Base-by-base conservation (phyloP, 2,329 filamentous ascomycete genomes). In the Alternaria angustiovoidea region DNA sequence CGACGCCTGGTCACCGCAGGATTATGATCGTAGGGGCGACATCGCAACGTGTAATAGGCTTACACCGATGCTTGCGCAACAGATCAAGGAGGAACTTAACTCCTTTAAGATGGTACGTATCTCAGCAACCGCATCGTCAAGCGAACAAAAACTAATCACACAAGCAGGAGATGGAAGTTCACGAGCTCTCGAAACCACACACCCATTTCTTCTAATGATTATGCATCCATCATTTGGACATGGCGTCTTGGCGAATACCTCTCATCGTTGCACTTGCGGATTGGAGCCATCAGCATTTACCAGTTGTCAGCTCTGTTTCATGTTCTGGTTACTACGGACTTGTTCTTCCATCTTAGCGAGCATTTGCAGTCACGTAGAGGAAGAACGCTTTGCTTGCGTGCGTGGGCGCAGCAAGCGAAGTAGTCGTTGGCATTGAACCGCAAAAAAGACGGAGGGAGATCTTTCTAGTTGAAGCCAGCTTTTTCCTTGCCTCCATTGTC, bases 41-140 rank as follows among this genome's bases (percentile, higher is more conserved):
- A 91, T 98, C 81, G 94, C 95, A 11, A 99, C 95, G 1, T 99
- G 95, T 87, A 99, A 99, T 77, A 92, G 94, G 67, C 85, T 99
- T 69, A 99, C 95, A 49, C 95, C 95, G 12, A 94, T 97, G 86
- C 87, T 99, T 65, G 95, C 95, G 46, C 95, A 99, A 81, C 95
- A 99, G 80, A 99, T 99, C 82, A 98, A 98, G 82, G 95, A 99
- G 82, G 95, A 99, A 82, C 87, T 99, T 71, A 99, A 99, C 82
- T 96, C 90, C 71, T 99, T 99, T 86, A 99, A 99, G 81, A 99
- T 99, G 95, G 93, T 95, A 83, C 63, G 89, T 36, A 48, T 20
- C 12, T 7, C 7, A 26, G 7, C 20, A 24, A 11, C 9, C n/a
- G 1, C 7, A 5, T n/a, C 14, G 26, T 18, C 39, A 16, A 2